Base-by-base conservation (phyloP, 2,329 filamentous ascomycete species). In the Talaromyces amestolkiae region DNA sequence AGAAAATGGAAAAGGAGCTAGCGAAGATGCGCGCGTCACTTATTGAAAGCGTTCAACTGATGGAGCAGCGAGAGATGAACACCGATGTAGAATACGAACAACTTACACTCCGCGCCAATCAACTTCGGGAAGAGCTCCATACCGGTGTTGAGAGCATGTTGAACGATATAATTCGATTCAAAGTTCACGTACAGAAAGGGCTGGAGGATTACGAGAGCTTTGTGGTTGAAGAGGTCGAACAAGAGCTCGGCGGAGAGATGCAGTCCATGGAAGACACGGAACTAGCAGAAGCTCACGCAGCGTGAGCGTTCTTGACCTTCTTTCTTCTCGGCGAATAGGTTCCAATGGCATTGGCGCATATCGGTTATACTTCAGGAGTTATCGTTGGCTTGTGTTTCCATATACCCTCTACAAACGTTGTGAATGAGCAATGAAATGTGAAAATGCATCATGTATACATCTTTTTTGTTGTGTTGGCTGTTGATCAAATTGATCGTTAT, bases 1-100 rank as follows among this genome's bases (percentile, higher is more conserved):
- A 99, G 79, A 95, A 95, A 82, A 96, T 97, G 90, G 95, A 99
- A 80, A 97, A 97, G 79, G 93, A 99, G 77, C 82, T 99, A n/a
- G 91, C 91, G 56, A 92, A 93, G 76, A 96, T 98, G 92, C 86
- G 93, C 49, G 87, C 90, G 2, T 90, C 89, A 11, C 82, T 97
- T 35, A 89, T 87, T 2, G 94, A 97, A 77, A 93, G 89, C 39
- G 91, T 97, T 62, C 92, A 97, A 78, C 79, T 96, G 58, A 90
- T 97, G 86, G 93, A 97, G 77, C 94, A 97, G 78, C 85, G 92
- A 64, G 93, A 98, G 81, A 97, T 98, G 87, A 96, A 93, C 72
- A 95, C 92, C 13, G 96, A 94, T 67, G 95, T 98, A 71, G 93
- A 98, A 74, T 96, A 97, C 74, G 94, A 98, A 75, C 93, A 97